phyloP scores from a whole-genome alignment of 768 basidiomycete genomes.

The Pholiota molesta region DNA sequence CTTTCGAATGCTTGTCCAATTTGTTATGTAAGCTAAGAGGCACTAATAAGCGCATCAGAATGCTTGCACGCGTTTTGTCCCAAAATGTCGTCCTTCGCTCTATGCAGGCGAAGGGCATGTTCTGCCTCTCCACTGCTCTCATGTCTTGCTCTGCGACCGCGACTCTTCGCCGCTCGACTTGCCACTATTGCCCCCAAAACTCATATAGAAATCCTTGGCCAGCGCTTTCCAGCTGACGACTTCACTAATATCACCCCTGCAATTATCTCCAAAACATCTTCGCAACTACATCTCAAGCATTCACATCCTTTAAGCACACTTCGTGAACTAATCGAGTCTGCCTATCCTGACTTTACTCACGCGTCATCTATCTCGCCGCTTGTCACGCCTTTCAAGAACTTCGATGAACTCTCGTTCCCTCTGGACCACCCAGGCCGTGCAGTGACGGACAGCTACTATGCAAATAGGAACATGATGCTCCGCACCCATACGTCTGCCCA shows the following conservation, averaged over 20 bases:
- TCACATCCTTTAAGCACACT: slow-evolving; percentile 89
- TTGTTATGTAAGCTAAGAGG: slow-evolving; percentile 19
- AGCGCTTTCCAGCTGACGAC: slow-evolving; percentile 73
- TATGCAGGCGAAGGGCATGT: slow-evolving; percentile 16
- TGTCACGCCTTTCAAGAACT: slow-evolving; percentile 90
- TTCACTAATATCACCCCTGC: slow-evolving; percentile 85
- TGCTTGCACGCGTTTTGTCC: not conserved
- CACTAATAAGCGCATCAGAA: not conserved
- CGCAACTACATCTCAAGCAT: slow-evolving; percentile 74
- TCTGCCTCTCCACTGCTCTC: not conserved
- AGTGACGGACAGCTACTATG: slow-evolving; percentile 92
- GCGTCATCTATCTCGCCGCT: slow-evolving; percentile 83
- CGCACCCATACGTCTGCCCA: slow-evolving; percentile 99
- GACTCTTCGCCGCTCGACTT: slow-evolving; percentile 5
- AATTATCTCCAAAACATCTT: slow-evolving; percentile 80
- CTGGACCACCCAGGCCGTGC: slow-evolving; percentile 91
- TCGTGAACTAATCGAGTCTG: slow-evolving; percentile 79
- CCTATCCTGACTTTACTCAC: slow-evolving; percentile 76
- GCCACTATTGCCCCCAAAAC: slow-evolving; percentile 16
- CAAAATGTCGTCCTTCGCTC: slow-evolving; percentile 18
- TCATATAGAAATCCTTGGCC: slow-evolving; percentile 58
- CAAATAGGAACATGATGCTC: slow-evolving; percentile 89
- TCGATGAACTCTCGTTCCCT: slow-evolving; percentile 96
- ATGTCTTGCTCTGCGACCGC: slow-evolving; percentile 5
- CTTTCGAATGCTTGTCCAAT: not conserved